Conservation (phyloP, 2,329 filamentous ascomycete species). For the Ceratocystis harringtonii region DNA sequence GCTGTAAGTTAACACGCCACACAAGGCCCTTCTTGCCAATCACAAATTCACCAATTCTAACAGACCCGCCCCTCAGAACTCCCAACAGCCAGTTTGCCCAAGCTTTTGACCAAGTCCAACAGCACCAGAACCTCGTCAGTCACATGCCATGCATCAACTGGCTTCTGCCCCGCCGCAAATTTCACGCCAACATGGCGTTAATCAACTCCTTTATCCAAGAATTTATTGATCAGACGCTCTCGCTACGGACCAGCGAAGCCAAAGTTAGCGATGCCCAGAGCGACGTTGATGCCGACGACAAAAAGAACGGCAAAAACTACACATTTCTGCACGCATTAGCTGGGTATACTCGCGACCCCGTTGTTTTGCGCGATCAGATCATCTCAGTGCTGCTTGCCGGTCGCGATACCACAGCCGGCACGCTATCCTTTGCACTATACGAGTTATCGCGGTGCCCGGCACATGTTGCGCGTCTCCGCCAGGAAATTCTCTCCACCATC, state of each 20-base stretch:
- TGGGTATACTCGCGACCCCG: conserved; percentile 56
- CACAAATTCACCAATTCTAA: conserved; percentile 6
- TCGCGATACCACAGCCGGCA: conserved; percentile 72
- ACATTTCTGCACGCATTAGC: conserved; percentile 81
- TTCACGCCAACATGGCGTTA: conserved; percentile 46
- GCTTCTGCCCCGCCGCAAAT: conserved; percentile 49
- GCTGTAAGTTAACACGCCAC: conserved; percentile 3
- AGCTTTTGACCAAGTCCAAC: conserved; percentile 67
- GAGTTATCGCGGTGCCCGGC: conserved; percentile 60
- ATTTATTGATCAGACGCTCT: conserved; percentile 62
- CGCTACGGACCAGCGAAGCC: conserved; percentile 49
- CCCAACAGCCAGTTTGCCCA: conserved; percentile 56
- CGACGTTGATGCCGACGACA: background rate
- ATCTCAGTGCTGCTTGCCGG: conserved; percentile 71
- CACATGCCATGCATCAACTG: conserved; percentile 47
- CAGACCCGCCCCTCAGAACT: conserved; percentile 27
- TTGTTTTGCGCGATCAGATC: conserved; percentile 69
- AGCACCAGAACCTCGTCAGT: conserved; percentile 52
- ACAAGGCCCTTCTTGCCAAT: background rate
- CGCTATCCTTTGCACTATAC: conserved; percentile 68
- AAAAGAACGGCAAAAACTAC: conserved; percentile 36
- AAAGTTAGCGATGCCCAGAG: background rate
- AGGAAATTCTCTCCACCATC: conserved; percentile 54
- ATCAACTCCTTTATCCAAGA: conserved; percentile 64
- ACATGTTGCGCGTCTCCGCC: conserved; percentile 51